phyloP scores from a whole-genome alignment of 1,139 yeast genomes.

The Saccharomycopsis hybrid region DNA sequence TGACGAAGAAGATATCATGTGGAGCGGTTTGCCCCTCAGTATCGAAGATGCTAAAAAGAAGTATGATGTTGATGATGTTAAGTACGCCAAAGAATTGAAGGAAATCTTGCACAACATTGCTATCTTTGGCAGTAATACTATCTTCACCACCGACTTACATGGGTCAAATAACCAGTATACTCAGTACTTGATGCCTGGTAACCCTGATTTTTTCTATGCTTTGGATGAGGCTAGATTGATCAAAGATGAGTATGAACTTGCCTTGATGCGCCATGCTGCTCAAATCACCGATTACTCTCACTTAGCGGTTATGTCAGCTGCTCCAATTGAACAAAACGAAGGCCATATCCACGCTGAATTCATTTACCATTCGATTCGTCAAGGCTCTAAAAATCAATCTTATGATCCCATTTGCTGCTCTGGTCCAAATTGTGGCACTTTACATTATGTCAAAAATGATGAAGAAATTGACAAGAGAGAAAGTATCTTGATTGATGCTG shows the following conservation, averaged over 20 bases:
- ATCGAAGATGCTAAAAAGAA: conserved; percentile 55
- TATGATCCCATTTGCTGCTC: conserved; percentile 96
- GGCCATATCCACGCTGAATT: conserved; percentile 95
- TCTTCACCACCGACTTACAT: conserved; percentile 36
- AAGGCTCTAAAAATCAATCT: conserved; percentile 82
- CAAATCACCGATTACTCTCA: conserved; percentile 84
- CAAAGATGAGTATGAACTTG: conserved; percentile 78
- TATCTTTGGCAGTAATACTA: conserved; percentile 21
- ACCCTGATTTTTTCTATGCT: conserved; percentile 56
- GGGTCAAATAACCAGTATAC: conserved; percentile 29
- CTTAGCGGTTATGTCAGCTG: conserved; percentile 84
- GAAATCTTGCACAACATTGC: conserved; percentile 27
- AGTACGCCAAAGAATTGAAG: conserved; percentile 46
- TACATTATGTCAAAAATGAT: conserved; percentile 85
- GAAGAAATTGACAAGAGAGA: conserved; percentile 49
- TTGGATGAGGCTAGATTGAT: conserved; percentile 80
- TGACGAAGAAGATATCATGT: conserved; percentile 87
- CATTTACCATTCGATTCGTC: conserved; percentile 86
- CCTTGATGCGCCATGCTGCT: conserved; percentile 72
- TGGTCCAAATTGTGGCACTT: conserved; percentile 85
- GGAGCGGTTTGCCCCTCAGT: conserved; percentile 85
- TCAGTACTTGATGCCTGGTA: conserved; percentile 35
- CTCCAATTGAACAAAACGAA: conserved; percentile 82
- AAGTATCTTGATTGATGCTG: conserved; percentile 85
- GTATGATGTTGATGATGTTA: conserved; percentile 79